Evolutionary conservation across 2,329 filamentous ascomycete genomes (phyloP).

Genomic region (Ophiostoma quercus): DNA sequence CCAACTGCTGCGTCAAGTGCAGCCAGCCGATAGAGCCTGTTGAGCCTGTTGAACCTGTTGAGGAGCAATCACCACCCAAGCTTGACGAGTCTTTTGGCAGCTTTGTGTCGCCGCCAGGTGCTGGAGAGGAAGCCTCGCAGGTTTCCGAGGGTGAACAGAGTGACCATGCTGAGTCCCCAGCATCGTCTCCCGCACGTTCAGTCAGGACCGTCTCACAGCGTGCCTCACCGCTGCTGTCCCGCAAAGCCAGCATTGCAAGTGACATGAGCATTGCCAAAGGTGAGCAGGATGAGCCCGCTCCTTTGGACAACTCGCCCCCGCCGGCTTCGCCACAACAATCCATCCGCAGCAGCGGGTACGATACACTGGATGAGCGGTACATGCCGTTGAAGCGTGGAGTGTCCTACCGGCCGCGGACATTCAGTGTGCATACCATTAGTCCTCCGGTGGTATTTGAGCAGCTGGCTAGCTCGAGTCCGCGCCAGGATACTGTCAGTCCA

Average conservation of each 20-base stretch:
- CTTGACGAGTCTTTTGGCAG: not conserved
- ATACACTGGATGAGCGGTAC: not conserved
- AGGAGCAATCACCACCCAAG: not conserved
- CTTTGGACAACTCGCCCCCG: not conserved
- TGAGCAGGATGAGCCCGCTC: not conserved
- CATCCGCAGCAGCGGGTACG: too few species aligned
- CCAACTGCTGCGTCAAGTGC: not conserved
- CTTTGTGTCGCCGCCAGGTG: not conserved
- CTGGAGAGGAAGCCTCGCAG: not conserved
- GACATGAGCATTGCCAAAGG: not conserved
- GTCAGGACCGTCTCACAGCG: not conserved
- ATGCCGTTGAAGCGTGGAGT: not conserved
- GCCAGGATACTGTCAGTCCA: not conserved
- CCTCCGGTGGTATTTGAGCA: constrained; percentile 14
- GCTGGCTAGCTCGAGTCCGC: not conserved
- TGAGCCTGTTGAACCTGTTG: not conserved
- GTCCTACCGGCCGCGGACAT: constrained; percentile 17
- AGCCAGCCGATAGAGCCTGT: not conserved
- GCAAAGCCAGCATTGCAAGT: not conserved
- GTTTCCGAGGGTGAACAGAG: not conserved
- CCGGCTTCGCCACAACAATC: not conserved
- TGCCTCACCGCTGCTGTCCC: not conserved
- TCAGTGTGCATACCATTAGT: constrained; percentile 25
- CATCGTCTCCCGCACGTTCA: not conserved
- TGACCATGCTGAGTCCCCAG: not conserved